A percentile compares a stretch with the other conserved stretches of the same genome.
Conservation (phyloP, 106 monocot species). For the Alisma plantagoaquatica region DNA sequence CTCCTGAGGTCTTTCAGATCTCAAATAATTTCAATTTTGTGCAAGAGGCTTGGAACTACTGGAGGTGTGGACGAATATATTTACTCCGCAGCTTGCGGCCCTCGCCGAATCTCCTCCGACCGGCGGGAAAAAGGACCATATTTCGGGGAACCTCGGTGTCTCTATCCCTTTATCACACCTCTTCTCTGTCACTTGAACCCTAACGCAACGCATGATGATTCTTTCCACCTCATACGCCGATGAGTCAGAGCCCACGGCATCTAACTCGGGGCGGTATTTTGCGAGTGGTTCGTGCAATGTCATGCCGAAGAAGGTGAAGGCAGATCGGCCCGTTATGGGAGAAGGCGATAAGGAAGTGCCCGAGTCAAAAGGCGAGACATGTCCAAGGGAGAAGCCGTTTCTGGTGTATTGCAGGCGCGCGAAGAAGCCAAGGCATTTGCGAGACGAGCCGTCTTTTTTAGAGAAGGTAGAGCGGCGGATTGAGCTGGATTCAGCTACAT, state of each 20-base stretch:
- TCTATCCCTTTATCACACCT: not conserved
- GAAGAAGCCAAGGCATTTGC: conserved; percentile 18
- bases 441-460: conserved; percentile 1
- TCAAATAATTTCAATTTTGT: too few species aligned
- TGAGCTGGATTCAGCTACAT: not conserved
- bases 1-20: too few species aligned
- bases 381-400: conserved; percentile 7
- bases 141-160: not conserved
- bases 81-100: too few species aligned
- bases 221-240: not conserved
- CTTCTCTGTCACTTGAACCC: not conserved
- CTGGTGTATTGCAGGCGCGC: conserved; percentile 40
- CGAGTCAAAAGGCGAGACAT: not conserved
- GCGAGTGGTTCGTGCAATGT: conserved; percentile 46
- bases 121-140: not conserved
- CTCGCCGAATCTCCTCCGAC: too few species aligned
- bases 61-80: too few species aligned
- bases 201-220: not conserved
- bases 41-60: too few species aligned
- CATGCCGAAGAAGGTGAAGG: conserved; percentile 69
- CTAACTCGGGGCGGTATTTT: conserved; percentile 19
- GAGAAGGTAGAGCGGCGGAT: conserved; percentile 1
- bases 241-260: too few species aligned
- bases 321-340: conserved; percentile 18
- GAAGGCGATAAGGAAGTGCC: not conserved